Evolutionary conservation across 805 yeast species (phyloP).

Genomic region (Huiozyma sinensis): DNA sequence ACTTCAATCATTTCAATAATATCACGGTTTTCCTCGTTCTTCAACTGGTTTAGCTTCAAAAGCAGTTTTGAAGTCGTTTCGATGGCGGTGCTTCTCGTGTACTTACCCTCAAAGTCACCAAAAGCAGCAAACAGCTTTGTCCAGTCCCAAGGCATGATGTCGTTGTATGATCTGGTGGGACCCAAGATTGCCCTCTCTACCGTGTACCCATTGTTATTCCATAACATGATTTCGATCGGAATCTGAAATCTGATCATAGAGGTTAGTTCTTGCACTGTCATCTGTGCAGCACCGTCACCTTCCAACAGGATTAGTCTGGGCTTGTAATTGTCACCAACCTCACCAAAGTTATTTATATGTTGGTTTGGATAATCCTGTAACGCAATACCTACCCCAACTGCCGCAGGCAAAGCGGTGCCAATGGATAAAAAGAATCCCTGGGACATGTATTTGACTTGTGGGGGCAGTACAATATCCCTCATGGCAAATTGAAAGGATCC

Average conservation of each 20-base stretch:
- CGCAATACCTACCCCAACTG: slow-evolving; percentile 75
- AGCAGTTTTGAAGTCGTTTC: slow-evolving; percentile 32
- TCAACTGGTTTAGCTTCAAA: slow-evolving; percentile 28
- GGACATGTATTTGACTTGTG: slow-evolving; percentile 39
- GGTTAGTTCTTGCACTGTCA: slow-evolving; percentile 81
- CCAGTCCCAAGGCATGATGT: slow-evolving; percentile 80
- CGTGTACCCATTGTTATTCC: slow-evolving; percentile 84
- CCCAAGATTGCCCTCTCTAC: slow-evolving; percentile 84
- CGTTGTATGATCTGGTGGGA: slow-evolving; percentile 65
- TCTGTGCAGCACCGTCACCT: slow-evolving; percentile 93
- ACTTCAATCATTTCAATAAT: slow-evolving; percentile 49
- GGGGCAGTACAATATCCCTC: slow-evolving; percentile 55
- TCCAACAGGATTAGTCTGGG: slow-evolving; percentile 62
- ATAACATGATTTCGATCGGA: slow-evolving; percentile 57
- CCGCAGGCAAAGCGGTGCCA: slow-evolving; percentile 81
- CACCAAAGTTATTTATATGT: slow-evolving; percentile 23
- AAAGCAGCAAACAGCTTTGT: slow-evolving; percentile 52
- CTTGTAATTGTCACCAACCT: slow-evolving; percentile 13
- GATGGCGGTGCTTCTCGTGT: slow-evolving; percentile 27
- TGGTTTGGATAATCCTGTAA: slow-evolving; percentile 37
- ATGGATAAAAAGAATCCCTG: slow-evolving; percentile 78
- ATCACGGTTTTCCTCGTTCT: slow-evolving; percentile 25
- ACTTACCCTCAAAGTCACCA: slow-evolving; percentile 37
- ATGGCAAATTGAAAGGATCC: slow-evolving; percentile 75
- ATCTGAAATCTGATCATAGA: slow-evolving; percentile 49